These are phyloP conservation scores for Cornus florida DNA, from an alignment of 148 eudicot species.

Conservation along the genomic window DNA sequence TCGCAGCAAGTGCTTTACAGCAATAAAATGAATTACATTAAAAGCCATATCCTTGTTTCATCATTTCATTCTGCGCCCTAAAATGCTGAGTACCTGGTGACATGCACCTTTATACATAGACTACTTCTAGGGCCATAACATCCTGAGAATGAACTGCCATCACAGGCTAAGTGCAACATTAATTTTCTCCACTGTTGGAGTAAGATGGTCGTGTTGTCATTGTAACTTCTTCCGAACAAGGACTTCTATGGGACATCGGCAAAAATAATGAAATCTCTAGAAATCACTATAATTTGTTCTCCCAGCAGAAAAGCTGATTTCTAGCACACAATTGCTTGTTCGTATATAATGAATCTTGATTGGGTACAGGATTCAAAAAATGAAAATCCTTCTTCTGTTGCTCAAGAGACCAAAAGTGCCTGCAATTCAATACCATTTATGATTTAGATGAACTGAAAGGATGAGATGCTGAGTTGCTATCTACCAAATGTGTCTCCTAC, in stretches of 20 bases:
- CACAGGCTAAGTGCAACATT: conserved; percentile 13
- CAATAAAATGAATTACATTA: background rate
- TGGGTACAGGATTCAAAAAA: conserved; percentile 14
- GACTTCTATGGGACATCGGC: conserved; percentile 10
- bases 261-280: conserved; percentile 10
- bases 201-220: conserved; percentile 8
- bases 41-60: background rate
- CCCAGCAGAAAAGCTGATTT: conserved; percentile 9
- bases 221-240: background rate
- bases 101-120: conserved; percentile 1
- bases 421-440: conserved; percentile 35
- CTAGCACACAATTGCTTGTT: conserved; percentile 15
- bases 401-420: conserved; percentile 29
- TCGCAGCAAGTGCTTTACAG: background rate
- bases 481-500: conserved; percentile 14
- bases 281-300: conserved; percentile 2
- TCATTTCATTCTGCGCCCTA: background rate
- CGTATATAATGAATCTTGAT: conserved; percentile 16
- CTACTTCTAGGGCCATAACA: conserved; percentile 12
- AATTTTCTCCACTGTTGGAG: conserved; percentile 1
- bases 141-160: conserved; percentile 8
- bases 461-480: conserved; percentile 11
- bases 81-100: background rate
- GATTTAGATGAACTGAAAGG: conserved; percentile 20
- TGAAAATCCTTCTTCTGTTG: conserved; percentile 23